phyloP scores from a whole-genome alignment of 148 eudicot genomes.

The Camellia lanceoleosa region DNA sequence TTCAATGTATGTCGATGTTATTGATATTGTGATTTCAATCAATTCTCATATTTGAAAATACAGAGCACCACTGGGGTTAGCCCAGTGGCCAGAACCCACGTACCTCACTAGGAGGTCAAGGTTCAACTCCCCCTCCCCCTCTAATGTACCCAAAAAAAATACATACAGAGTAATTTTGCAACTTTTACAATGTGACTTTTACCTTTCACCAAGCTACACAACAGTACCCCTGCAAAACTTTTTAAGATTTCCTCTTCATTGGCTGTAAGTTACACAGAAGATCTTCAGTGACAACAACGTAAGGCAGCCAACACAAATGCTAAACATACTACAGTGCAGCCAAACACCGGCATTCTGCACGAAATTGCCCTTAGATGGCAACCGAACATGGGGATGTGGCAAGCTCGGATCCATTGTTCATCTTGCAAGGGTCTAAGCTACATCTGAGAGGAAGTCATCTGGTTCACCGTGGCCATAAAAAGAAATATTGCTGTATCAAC shows the following conservation, averaged over 20 bases:
- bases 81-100: too few relatives aligned
- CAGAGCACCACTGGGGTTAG: too few relatives aligned
- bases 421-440: constrained; percentile 25
- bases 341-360: constrained; percentile 25
- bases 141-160: constrained; percentile 10
- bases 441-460: constrained; percentile 28
- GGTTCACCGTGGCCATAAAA: constrained; percentile 22
- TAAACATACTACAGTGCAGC: constrained; percentile 44
- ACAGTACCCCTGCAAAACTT: constrained; percentile 57
- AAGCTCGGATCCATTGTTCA: constrained; percentile 28
- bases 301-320: constrained; percentile 43
- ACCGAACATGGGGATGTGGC: constrained; percentile 25
- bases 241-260: constrained; percentile 35
- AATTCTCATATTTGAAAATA: constrained; percentile 16
- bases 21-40: constrained; percentile 37
- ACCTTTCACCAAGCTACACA: constrained; percentile 53
- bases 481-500: constrained; percentile 4
- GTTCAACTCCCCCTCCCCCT: too few relatives aligned
- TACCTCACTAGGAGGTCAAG: too few relatives aligned
- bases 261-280: constrained; percentile 39
- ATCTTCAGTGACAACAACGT: constrained; percentile 27
- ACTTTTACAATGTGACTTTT: constrained; percentile 44
- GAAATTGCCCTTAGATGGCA: constrained; percentile 22
- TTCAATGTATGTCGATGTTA: constrained; percentile 30
- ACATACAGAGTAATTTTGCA: constrained; percentile 44